Evolutionary conservation across 2,329 filamentous ascomycete genomes (phyloP), one percentile per base, ranked within the genome.

Genomic region (Pseudogymnoascus sp.): DNA sequence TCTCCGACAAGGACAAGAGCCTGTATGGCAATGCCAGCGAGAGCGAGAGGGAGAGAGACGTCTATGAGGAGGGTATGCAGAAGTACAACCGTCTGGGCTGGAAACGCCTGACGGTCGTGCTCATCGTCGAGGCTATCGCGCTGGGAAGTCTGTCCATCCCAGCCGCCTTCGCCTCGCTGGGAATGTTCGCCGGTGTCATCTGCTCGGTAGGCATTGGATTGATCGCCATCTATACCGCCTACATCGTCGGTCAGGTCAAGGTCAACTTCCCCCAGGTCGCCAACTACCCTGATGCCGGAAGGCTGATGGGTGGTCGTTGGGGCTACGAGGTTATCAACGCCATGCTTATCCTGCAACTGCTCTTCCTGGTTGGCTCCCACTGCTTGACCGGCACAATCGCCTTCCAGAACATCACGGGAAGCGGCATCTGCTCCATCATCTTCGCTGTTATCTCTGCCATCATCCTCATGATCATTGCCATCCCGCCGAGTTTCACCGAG

Each of bases 301-400:
- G 80, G 50, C 73, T 87, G 14, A 73, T 87, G 18, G 74, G 75
- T 60, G 85, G 85, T 0, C 72, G 69, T 7, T 74, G 79, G 44
- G 82, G 81, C 1, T 76, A 79, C 31, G 80, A 84, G 67, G 65
- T 87, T 34, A 74, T 84, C 60, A 83, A 81, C 3, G 70, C 76
- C 14, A 79, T 76, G 5, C 81, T 83, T 67, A 73, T 80, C 4
- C 69, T 86, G 21, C 80, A 86, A 67, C 74, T 87, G 14, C 72
- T 86, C n/a, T 86, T 87, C 73, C 78, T 85, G 67, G 83, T 86
- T 77, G 83, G 79, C 14, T 84, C 82, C 31, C 86, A 88, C 70
- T 74, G 86, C 31, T 75, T 87, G 64, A 84, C 83, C 0, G 86
- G 85, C 69, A 78, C 77, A n/a, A 82, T 86, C 66, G 83, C 83